phyloP scores from a whole-genome alignment of 108 stramenopile species.

The Parmales sp. region DNA sequence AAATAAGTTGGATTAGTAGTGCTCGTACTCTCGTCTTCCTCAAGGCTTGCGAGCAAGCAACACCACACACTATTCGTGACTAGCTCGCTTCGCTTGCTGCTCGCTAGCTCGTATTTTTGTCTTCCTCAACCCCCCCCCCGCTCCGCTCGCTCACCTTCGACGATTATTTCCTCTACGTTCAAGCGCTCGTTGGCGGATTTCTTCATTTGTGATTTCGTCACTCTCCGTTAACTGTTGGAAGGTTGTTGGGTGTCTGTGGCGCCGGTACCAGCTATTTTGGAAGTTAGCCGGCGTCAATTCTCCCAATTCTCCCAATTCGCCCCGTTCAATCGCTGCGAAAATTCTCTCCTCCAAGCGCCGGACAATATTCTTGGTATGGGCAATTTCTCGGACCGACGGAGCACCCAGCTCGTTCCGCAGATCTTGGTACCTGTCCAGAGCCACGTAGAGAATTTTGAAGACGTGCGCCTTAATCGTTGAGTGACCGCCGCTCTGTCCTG shows the following conservation, averaged over 20 bases:
- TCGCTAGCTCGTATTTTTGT: no score
- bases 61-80: neutral
- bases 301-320: conserved; percentile 34
- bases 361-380: conserved; percentile 41
- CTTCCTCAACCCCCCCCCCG: no score
- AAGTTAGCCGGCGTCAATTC: conserved; percentile 20
- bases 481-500: conserved; percentile 37
- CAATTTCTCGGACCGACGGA: conserved; percentile 20
- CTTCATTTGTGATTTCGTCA: neutral
- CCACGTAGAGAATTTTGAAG: conserved; percentile 82
- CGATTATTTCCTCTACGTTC: neutral
- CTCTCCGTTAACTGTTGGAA: no score
- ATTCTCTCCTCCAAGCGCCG: conserved; percentile 38
- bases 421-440: conserved; percentile 49
- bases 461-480: conserved; percentile 71
- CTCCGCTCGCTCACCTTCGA: no score
- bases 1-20: no score
- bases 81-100: no score
- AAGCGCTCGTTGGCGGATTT: neutral
- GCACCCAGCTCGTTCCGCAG: conserved; percentile 51
- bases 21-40: no score
- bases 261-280: conserved; percentile 73
- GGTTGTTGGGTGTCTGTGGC: conserved; percentile 49
- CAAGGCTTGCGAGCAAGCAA: neutral
- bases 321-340: no score